phyloP scores from a whole-genome alignment of 169 alveolate genomes.

The Besnoitia besnoiti region DNA sequence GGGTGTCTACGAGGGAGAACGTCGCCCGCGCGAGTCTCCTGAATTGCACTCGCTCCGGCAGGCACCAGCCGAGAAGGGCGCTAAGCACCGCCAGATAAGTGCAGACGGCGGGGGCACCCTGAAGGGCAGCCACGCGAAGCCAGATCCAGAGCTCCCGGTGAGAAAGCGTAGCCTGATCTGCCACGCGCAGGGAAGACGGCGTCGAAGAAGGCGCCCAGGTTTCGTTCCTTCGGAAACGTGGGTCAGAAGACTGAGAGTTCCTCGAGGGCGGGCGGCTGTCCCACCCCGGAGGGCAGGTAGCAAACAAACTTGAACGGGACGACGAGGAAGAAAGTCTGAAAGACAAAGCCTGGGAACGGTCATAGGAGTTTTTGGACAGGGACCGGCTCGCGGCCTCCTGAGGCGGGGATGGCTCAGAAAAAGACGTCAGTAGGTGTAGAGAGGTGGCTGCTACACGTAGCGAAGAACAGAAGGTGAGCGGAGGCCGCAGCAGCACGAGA shows the following conservation, averaged over 20 bases:
- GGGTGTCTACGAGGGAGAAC: neutral
- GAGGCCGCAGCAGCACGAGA: neutral
- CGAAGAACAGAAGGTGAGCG: neutral
- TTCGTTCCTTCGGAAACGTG: neutral
- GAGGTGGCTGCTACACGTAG: neutral
- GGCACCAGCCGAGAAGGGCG: neutral
- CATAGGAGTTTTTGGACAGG: too few relatives aligned
- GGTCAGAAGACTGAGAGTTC: neutral
- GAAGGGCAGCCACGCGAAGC: conserved; percentile 1
- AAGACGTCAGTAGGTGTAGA: neutral
- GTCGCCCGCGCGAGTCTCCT: neutral
- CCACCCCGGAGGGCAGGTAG: too few relatives aligned
- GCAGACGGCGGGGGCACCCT: conserved; percentile 27
- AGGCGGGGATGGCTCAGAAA: too few relatives aligned
- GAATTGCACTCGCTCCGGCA: neutral
- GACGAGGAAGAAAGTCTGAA: too few relatives aligned
- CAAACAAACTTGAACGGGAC: too few relatives aligned
- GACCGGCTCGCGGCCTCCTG: neutral
- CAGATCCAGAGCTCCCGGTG: neutral
- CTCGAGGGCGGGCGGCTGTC: too few relatives aligned
- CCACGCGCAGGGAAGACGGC: neutral
- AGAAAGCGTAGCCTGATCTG: neutral
- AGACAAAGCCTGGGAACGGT: too few relatives aligned
- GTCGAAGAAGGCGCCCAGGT: neutral
- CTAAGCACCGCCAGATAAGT: neutral